Conservation (phyloP, 805 yeast genomes). For the Ogataea neopini region DNA sequence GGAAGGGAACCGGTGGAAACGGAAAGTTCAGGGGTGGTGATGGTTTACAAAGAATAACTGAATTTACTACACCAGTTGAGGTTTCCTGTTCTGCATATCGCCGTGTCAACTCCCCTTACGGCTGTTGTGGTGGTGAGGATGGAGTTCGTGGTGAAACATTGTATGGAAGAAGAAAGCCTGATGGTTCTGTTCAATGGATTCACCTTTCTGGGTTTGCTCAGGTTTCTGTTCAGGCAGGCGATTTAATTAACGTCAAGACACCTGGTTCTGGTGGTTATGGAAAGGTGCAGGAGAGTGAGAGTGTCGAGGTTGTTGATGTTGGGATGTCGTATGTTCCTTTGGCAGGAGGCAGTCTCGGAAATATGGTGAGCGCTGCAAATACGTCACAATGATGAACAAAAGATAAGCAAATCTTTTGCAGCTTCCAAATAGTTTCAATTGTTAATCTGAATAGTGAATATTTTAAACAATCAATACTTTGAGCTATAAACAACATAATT, state of each 20-base stretch:
- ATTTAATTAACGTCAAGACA: constrained; percentile 37
- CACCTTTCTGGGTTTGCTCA: constrained; percentile 41
- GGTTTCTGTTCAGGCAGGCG: constrained; percentile 39
- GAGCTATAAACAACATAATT: no score
- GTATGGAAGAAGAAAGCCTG: constrained; percentile 34
- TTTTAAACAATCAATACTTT: no score
- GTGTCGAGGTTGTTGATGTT: neutral
- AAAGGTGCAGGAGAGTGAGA: neutral
- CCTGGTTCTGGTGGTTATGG: constrained; percentile 50
- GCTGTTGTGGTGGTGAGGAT: constrained; percentile 51
- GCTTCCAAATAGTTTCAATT: no score
- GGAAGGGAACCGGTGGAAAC: constrained; percentile 49
- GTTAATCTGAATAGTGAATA: no score
- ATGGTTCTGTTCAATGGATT: constrained; percentile 32
- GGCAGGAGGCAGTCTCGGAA: constrained; percentile 25
- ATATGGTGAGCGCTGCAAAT: constrained; percentile 25
- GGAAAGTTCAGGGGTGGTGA: constrained; percentile 52
- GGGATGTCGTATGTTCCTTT: constrained; percentile 18
- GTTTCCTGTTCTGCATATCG: constrained; percentile 51
- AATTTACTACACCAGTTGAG: constrained; percentile 42
- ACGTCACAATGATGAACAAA: constrained; percentile 9
- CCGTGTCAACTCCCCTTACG: constrained; percentile 54
- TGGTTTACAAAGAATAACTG: constrained; percentile 51
- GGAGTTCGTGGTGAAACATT: constrained; percentile 49
- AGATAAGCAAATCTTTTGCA: no score